Conservation (phyloP, 805 yeast species). For the Barnettozyma californica region DNA sequence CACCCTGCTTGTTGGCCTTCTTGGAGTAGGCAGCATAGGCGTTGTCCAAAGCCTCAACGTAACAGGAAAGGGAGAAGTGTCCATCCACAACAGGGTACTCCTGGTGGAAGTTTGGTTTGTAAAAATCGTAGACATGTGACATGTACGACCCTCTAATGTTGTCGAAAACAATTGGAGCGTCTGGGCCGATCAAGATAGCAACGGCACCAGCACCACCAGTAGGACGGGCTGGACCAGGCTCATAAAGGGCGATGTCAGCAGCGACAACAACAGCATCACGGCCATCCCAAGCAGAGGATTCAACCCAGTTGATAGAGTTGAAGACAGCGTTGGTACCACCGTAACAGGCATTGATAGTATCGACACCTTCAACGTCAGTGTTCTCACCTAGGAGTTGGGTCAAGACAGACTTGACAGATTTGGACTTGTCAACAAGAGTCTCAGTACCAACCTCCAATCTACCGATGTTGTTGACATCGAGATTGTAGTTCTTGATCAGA, state of each 20-base stretch:
- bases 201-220: slow-evolving; percentile 99
- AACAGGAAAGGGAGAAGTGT: slow-evolving; percentile 89
- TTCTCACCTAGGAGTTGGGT: slow-evolving; percentile 91
- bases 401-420: slow-evolving; percentile 91
- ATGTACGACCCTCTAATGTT: slow-evolving; percentile 84
- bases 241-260: slow-evolving; percentile 97
- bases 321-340: slow-evolving; percentile 96
- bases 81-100: slow-evolving; percentile 99
- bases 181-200: slow-evolving; percentile 92
- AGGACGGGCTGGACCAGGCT: slow-evolving; percentile 97
- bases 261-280: slow-evolving; percentile 94
- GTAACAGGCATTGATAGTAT: slow-evolving; percentile 94
- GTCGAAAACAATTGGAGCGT: slow-evolving; percentile 94
- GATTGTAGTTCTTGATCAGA: slow-evolving; percentile 71
- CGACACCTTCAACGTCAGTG: slow-evolving; percentile 91
- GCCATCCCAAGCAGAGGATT: slow-evolving; percentile 96
- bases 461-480: slow-evolving; percentile 80
- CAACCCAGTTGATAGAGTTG: slow-evolving; percentile 93
- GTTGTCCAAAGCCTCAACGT: slow-evolving; percentile 86
- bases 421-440: slow-evolving; percentile 93
- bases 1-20: slow-evolving; percentile 56
- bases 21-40: slow-evolving; percentile 79
- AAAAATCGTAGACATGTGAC: slow-evolving; percentile 97
- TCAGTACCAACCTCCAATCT: slow-evolving; percentile 98
- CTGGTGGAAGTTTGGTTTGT: slow-evolving; percentile 93